Conservation (phyloP, 768 basidiomycete species). For the Agaricus blazei region DNA sequence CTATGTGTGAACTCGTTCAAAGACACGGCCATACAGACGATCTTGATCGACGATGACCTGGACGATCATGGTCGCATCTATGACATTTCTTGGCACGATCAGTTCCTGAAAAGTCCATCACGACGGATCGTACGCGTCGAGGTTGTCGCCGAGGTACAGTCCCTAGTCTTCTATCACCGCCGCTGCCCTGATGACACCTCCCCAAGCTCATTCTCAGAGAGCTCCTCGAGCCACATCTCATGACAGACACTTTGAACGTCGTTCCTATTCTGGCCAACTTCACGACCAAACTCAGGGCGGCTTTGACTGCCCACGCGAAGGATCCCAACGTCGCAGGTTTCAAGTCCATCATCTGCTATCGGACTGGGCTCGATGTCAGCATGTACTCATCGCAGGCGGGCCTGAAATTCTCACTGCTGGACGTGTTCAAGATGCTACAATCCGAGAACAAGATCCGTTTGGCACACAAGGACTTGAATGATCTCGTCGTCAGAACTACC, state of each 20-base stretch:
- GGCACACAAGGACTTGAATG: slow-evolving; percentile 59
- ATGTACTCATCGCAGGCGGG: slow-evolving; percentile 20
- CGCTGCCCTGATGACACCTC: slow-evolving; percentile 10
- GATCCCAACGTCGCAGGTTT: slow-evolving; percentile 56
- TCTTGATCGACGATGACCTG: slow-evolving; percentile 74
- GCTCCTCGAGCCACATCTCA: slow-evolving; percentile 17
- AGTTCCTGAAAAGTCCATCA: slow-evolving; percentile 44
- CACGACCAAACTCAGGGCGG: slow-evolving; percentile 25
- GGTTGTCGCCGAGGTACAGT: slow-evolving; percentile 59
- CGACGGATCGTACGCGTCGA: slow-evolving; percentile 70
- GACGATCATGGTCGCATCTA: slow-evolving; percentile 43
- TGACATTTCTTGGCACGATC: slow-evolving; percentile 57
- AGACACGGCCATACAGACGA: slow-evolving; percentile 54
- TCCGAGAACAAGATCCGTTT: slow-evolving; percentile 42
- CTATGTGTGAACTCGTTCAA: slow-evolving; percentile 55
- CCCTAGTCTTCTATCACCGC: slow-evolving; percentile 3
- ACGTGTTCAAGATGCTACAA: slow-evolving; percentile 29
- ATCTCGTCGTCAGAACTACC: slow-evolving; percentile 53
- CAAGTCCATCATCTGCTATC: slow-evolving; percentile 76
- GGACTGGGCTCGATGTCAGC: slow-evolving; percentile 63
- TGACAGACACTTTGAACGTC: slow-evolving; percentile 13
- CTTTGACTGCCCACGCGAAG: slow-evolving; percentile 31
- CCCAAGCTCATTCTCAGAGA: slow-evolving; percentile 27
- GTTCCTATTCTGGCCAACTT: slow-evolving; percentile 25
- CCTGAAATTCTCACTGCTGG: slow-evolving; percentile 24